Evolutionary conservation across 1,139 yeast genomes (phyloP), one percentile per base, ranked within the genome.

Genomic region (Debaryomyces sp.): DNA sequence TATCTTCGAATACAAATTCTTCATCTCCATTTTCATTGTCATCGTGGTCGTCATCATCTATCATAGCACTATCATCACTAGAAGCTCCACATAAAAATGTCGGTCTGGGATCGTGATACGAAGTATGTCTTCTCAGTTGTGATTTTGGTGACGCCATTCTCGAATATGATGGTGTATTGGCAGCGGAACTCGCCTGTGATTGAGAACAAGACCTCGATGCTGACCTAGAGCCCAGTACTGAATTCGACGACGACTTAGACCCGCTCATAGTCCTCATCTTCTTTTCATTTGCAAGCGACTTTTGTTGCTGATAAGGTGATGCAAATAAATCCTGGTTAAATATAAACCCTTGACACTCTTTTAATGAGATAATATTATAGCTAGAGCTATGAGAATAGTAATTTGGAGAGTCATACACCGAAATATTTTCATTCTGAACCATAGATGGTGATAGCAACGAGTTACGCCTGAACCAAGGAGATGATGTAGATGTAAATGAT

Each of bases 241-340:
- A 54, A 12, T 26, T 30, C 3, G 47, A 33, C 15, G 51, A 41
- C 2, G 54, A 40, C 38, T 53, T 55, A 8, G 60, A 50, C 46
- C 57, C 62, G 49, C 71, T 64, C 40, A 59, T 50, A 13, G 69
- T 64, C 34, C 74, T 59, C 27, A 58, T 54, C 46, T 63, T 69
- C 45, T 65, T 59, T 49, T 75, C 82, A 48, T 67, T 73, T 1
- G 78, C 70, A 3, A 72, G 54, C 0, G 83, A 75, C 45, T 78
- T 63, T 58, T 74, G 79, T 56, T 84, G 90, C 55, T 82, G 87
- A 59, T 80, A 82, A 7, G 84, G 81, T 7, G 85, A 75, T 8
- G 88, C 90, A 72, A 85, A 86, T 50, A 86, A 68, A 57, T 85
- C 89, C 57, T 85, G 90, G 63, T 87, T 87, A 78, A 89, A 87